Base-by-base conservation (phyloP, 2,329 filamentous ascomycete species). In the Albifimbria verrucaria region DNA sequence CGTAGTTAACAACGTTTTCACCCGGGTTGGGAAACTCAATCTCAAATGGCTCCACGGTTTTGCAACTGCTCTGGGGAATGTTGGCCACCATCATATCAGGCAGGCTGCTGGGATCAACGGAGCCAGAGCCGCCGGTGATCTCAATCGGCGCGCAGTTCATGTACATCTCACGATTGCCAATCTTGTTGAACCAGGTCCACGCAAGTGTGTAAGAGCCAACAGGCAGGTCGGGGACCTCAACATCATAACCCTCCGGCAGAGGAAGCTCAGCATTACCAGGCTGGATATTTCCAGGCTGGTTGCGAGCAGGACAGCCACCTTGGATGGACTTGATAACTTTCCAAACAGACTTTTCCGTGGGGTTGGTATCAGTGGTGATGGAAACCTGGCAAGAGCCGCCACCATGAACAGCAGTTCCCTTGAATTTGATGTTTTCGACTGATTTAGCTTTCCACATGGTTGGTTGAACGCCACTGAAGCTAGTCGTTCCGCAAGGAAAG, bases 81-180 rank as follows among this genome's bases (percentile, higher is more conserved):
- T 91, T 91, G 64, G 85, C 88, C 11, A 84, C 72, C 58, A 90
- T 89, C 71, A 92, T 82, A 24, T 82, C 72, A 0, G 89, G 89
- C 84, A 95, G 86, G 0, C 72, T 68, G 39, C 82, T 67, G 56
- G 87, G 81, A 58, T 81, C 81, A 2, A 76, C 69, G 32, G 32
- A 39, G 32, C 32, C 32, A 23, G 42, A 28, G 11, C 51, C 47
- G 9, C 77, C 77, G 0, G 80, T 80, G 44, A 96, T 78, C 7
- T 79, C 80, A 52, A 93, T 73, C 0, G 88, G 82, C 2, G 87
- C 88, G 62, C 91, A 96, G 78, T 94, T 92, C 89, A 93, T 93
- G 77, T 95, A 95, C 77, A 94, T 89, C 66, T 96, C 92, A 3
- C 90, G 84, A 73, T 94, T 93, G 24, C 92, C 92, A 28, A 92